phyloP scores from a whole-genome alignment of 2,329 filamentous ascomycete species.

The Elsinoe batatas region DNA sequence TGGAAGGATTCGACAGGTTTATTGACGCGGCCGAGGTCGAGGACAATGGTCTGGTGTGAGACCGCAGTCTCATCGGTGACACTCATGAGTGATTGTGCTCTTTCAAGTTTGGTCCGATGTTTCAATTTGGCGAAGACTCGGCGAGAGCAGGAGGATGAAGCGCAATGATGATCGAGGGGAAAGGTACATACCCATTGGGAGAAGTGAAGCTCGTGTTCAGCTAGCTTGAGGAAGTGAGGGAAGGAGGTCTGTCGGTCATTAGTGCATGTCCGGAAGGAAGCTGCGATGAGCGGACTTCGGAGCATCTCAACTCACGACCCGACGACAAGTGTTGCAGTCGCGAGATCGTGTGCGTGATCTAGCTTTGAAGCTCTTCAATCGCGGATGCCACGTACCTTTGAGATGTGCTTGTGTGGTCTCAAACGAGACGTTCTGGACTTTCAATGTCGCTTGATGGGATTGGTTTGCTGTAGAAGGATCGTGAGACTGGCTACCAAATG shows the following conservation, averaged over 20 bases:
- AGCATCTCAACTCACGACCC: not conserved
- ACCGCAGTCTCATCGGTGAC: not conserved
- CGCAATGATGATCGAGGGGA: not conserved
- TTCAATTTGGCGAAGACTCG: not conserved
- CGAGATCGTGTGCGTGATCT: not conserved
- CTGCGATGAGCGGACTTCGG: not conserved
- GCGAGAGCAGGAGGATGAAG: not conserved
- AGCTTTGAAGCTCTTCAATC: constrained; percentile 1
- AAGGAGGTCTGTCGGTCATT: not conserved
- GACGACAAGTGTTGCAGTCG: not conserved
- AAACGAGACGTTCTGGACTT: not conserved
- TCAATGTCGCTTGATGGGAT: not conserved
- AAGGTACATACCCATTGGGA: constrained; percentile 11
- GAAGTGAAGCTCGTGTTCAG: constrained; percentile 2
- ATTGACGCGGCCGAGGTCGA: constrained; percentile 5
- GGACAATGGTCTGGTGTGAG: constrained; percentile 6
- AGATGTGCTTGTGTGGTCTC: not conserved
- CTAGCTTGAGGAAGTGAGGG: not conserved
- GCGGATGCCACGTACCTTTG: constrained; percentile 9
- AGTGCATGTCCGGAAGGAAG: not conserved
- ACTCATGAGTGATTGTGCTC: not conserved
- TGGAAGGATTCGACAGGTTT: constrained; percentile 12
- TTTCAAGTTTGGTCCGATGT: not conserved
- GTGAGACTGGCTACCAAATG: not conserved
- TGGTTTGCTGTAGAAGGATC: not conserved